Evolutionary conservation across 768 basidiomycete genomes (phyloP), one percentile per base, ranked within the genome.

Genomic region (Tylopilus rubrobrunneus): DNA sequence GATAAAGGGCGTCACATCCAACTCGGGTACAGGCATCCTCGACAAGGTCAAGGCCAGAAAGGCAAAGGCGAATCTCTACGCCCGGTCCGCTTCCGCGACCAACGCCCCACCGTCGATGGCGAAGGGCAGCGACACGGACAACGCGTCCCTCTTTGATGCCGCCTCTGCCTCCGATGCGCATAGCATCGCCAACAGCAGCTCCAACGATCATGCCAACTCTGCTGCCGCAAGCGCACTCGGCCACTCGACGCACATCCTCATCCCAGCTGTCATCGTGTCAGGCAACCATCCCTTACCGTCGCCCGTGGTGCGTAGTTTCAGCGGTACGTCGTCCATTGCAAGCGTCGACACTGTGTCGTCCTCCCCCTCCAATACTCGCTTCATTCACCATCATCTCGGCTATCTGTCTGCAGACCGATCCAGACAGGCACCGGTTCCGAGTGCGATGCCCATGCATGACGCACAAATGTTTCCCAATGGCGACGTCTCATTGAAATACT

Each of bases 1-100:
- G 68, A 80, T 89, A 69, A 86, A 83, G 73, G 77, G 82, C 57
- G 77, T 75, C 31, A 72, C 71, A 36, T 67, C 76, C 3, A 67
- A 69, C 14, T 56, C 71, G 19, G 73, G 77, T 63, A 59, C 62
- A 28, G 77, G 80, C 4, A 60, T 83, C 31, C 62, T 79, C 36
- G 58, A 67, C 41, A 76, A 72, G 67, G 73, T 73, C 60, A 74
- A 72, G 58, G 67, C 37, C 36, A 60, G 40, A 51, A 55, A 55
- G 52, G 43, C 65, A 63, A 62, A 62, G 31, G 8, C 39, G 2
- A 62, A 53, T 17, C 37, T 12, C 37, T 15, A 6, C 45, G 41
- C 52, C 3, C 23, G 25, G 36, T 7, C 52, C 29, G 41, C 9
- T 8, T 49, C 41, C 7, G 7, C 42, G 7, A 27, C 34, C 34